A percentile compares a stretch with the other conserved stretches of the same genome.
These are phyloP conservation scores for Euphrasia confusa DNA, from an alignment of 257 asterid species.

Conservation along the genomic window DNA sequence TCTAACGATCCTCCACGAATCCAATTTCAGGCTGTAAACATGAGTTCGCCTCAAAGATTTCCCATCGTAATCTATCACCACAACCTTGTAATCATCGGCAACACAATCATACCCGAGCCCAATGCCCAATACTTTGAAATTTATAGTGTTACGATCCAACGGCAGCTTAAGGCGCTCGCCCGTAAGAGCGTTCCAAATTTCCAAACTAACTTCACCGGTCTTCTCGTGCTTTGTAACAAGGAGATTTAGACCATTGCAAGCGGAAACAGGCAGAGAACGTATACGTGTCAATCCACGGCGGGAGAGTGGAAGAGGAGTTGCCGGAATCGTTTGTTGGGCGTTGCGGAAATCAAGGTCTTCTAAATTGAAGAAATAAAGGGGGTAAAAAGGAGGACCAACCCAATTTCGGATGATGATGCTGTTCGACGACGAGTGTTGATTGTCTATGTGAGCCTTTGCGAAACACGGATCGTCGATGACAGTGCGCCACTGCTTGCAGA, in stretches of 20 bases:
- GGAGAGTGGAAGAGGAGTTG: background rate
- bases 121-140: background rate
- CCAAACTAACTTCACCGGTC: background rate
- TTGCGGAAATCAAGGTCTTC: background rate
- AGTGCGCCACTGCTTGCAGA: constrained; percentile 11
- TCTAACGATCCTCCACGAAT: background rate
- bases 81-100: background rate
- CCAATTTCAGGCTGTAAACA: background rate
- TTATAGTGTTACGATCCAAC: too few species aligned
- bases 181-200: too few species aligned
- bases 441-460: background rate
- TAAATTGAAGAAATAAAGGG: background rate
- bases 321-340: background rate
- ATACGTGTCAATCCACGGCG: background rate
- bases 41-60: background rate
- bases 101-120: background rate
- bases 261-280: background rate
- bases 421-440: background rate
- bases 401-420: background rate
- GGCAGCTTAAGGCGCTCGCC: too few species aligned
- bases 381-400: background rate
- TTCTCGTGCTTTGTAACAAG: background rate
- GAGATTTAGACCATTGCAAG: background rate
- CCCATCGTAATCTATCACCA: background rate
- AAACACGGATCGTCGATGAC: constrained; percentile 15